Base-by-base conservation (phyloP, 2,329 filamentous ascomycete genomes). In the Nigrograna mackinnonii region DNA sequence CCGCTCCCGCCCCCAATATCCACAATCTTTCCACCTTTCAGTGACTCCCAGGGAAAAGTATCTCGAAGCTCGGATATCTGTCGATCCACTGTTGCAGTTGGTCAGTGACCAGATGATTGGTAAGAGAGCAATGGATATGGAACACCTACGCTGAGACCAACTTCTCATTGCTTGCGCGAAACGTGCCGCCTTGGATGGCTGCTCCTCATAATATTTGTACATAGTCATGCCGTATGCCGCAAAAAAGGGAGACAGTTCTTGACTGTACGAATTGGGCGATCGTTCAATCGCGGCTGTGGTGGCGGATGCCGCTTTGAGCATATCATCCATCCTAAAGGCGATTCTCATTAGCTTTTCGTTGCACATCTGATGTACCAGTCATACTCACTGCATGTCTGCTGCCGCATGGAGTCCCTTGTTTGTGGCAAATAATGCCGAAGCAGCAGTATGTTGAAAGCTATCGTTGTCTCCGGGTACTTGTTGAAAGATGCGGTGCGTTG, bases 1-100 rank as follows among this genome's bases (percentile, higher is more conserved):
- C 61, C 35, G 46, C 49, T 52, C 3, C 52, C 58, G 18, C 64
- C 64, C 9, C 64, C 64, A 22, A 64, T 49, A 37, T 67, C 64
- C 5, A 67, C 55, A 9, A 67, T 49, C 17, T 47, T 62, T 4
- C 53, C 54, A 20, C 42, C 43, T 14, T 35, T 42, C 6, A 66
- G 36, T 12, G 51, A 34, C 13, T 43, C 55, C 62, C 62, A 66
- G 1, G 49, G 47, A 35, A 53, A 67, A 5, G 35, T 37, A 32
- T 50, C 41, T 17, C 33, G 32, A 22, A 62, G 57, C 40, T 46
- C 43, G n/a, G 31, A 24, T 22, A 47, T 41, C 9, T 53, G 39
- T 13, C 46, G 44, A 41, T 57, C 46, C 16, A 57, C 49, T 55
- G 22, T 34, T 28, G 30, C 13, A 33, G 37, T 26, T 13, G 11